These are phyloP conservation scores for Pichia sp. DNA, from an alignment of 1,139 yeast genomes.

Conservation along the genomic window DNA sequence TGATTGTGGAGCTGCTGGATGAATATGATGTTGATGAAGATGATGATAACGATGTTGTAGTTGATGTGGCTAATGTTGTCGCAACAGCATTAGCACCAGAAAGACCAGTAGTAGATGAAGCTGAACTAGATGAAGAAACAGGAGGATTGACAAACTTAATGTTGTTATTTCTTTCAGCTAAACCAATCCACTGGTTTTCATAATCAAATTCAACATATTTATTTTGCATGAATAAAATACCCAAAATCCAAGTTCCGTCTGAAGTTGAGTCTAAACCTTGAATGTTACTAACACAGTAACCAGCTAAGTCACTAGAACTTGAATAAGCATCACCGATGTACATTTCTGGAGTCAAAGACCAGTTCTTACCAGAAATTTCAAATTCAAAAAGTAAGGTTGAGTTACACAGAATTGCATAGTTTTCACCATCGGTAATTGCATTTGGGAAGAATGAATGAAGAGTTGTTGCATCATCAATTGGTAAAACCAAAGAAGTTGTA, in stretches of 20 bases:
- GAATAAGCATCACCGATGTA: conserved; percentile 51
- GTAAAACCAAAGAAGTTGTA: conserved; percentile 59
- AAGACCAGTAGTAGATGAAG: no score
- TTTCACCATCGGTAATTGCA: conserved; percentile 53
- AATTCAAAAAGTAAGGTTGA: conserved; percentile 40
- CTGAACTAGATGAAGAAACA: conserved; percentile 6
- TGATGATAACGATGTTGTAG: no score
- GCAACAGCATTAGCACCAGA: conserved; percentile 3
- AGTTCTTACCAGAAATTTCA: conserved; percentile 42
- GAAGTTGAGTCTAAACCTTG: conserved; percentile 48
- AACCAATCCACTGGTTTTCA: conserved; percentile 49
- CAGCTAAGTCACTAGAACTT: conserved; percentile 35
- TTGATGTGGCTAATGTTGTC: conserved; percentile 4
- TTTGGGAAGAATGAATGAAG: conserved; percentile 51
- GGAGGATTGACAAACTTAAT: conserved; percentile 21
- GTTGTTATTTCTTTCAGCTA: conserved; percentile 38
- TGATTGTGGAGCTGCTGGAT: neutral
- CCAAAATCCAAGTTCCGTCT: conserved; percentile 48
- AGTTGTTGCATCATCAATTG: conserved; percentile 52
- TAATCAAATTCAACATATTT: conserved; percentile 62
- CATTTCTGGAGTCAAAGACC: conserved; percentile 44
- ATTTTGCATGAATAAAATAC: conserved; percentile 57
- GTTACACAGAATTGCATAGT: conserved; percentile 61
- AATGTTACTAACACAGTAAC: conserved; percentile 64
- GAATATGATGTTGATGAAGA: no score